Percentiles rank a stretch among this genome's conserved stretches.
Evolutionary conservation across 768 basidiomycete genomes (phyloP).

Genomic region (Wakefieldia striispora): DNA sequence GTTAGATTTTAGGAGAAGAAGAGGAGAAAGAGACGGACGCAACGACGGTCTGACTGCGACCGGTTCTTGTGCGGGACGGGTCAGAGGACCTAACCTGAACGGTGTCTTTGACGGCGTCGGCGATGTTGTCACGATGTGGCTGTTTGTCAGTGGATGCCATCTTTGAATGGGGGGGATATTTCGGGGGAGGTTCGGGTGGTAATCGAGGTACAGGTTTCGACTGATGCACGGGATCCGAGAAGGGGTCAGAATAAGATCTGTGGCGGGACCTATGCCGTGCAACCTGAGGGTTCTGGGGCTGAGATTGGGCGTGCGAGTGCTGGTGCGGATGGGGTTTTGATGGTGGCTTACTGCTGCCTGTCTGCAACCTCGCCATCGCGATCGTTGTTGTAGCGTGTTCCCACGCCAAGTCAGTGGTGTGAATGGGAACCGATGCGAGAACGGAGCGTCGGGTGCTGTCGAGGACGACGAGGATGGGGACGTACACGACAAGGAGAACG

Average conservation of each 20-base stretch:
- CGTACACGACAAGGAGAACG: constrained; percentile 3
- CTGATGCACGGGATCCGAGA: constrained; percentile 39
- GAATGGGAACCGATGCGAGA: not conserved
- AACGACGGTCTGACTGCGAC: constrained; percentile 55
- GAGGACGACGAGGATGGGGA: constrained; percentile 4
- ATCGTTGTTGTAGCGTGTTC: constrained; percentile 12
- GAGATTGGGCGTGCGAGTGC: constrained; percentile 1
- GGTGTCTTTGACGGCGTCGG: constrained; percentile 68
- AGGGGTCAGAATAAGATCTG: constrained; percentile 54
- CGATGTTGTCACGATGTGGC: constrained; percentile 41
- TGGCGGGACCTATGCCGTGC: constrained; percentile 35
- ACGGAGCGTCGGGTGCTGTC: constrained; percentile 9
- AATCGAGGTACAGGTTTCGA: constrained; percentile 39
- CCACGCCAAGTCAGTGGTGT: constrained; percentile 18
- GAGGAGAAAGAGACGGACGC: constrained; percentile 16
- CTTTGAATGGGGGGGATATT: constrained; percentile 25
- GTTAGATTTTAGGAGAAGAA: constrained; percentile 18
- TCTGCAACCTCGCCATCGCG: constrained; percentile 20
- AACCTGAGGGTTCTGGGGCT: constrained; percentile 20
- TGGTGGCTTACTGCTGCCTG: constrained; percentile 26
- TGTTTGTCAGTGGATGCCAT: constrained; percentile 31
- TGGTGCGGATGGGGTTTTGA: constrained; percentile 13
- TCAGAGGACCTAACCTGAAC: constrained; percentile 52
- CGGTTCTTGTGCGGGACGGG: constrained; percentile 45
- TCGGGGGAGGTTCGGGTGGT: constrained; percentile 37